Base-by-base conservation (phyloP, 1,139 yeast species). In the Zygosaccharomyces sapae region DNA sequence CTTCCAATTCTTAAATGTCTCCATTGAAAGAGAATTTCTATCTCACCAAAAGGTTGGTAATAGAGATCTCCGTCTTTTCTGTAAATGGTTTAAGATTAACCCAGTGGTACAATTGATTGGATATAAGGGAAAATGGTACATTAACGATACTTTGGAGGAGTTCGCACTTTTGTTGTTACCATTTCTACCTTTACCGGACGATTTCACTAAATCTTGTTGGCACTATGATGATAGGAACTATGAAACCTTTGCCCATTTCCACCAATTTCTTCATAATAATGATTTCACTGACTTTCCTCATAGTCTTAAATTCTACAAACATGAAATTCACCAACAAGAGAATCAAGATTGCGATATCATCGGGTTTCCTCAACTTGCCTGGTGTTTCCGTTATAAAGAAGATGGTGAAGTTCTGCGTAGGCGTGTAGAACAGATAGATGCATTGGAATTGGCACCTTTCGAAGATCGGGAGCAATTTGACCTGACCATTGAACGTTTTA, bases 11-110 rank as follows among this genome's bases (percentile, higher is more conserved):
- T 51, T 50, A 42, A 51, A 56, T 38, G n/a, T 55, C 22, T 50
- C 56, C n/a, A 38, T 58, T 20, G 66, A 66, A 41, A 55, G 68
- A 43, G 56, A 51, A 1, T 66, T 52, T 41, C 16, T 67, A 12
- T 22, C 34, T 13, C 33, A 45, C 5, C 43, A 47, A 30, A 35
- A 25, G 1, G 45, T 54, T 3, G 38, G 44, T 20, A 44, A 45
- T 33, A 51, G 44, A 25, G 30, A 47, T 13, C 34, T 54, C 10
- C 38, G 49, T n/a, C n/a, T 39, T 2, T 55, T 57, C 44, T 57
- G 49, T 41, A 58, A 57, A 42, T 58, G 62, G 62, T 47, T 58
- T 29, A 30, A 35, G 1, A 50, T 61, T n/a, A 53, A 52, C 20
- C 62, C 63, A 3, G 48, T 47, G 1, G 22, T 61, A 2, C 58